These are phyloP conservation scores for Peronospora destructor DNA, from an alignment of 352 stramenopile species.

Conservation along the genomic window DNA sequence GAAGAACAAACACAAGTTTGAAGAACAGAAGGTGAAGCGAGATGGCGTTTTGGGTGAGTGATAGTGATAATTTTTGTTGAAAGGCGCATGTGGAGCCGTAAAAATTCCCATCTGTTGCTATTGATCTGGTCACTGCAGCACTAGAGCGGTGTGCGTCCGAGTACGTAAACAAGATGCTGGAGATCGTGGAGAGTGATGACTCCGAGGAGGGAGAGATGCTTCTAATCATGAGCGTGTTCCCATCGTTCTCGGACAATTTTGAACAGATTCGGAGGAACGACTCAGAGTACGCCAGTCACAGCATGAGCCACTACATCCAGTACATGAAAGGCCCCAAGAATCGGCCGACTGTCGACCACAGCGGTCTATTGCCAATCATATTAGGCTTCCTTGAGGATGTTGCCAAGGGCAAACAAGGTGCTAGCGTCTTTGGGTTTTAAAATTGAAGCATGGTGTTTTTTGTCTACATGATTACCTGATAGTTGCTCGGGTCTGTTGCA, in stretches of 20 bases:
- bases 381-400: conserved; percentile 71
- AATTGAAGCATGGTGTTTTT: conserved; percentile 20
- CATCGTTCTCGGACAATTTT: conserved; percentile 85
- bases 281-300: conserved; percentile 76
- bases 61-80: neutral
- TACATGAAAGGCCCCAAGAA: conserved; percentile 84
- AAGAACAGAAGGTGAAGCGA: conserved; percentile 74
- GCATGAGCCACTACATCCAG: conserved; percentile 78
- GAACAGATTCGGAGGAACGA: conserved; percentile 75
- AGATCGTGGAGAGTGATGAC: conserved; percentile 76
- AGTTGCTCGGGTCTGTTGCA: conserved; percentile 21
- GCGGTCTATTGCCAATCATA: conserved; percentile 66
- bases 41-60: conserved; percentile 67
- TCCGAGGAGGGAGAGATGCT: conserved; percentile 73
- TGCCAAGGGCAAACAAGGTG: conserved; percentile 43
- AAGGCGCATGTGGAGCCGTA: neutral
- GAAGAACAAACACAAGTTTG: conserved; percentile 70
- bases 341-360: conserved; percentile 61
- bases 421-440: conserved; percentile 77
- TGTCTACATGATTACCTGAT: conserved; percentile 15
- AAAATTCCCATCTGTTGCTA: neutral
- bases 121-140: conserved; percentile 23
- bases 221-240: conserved; percentile 80
- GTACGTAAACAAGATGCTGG: conserved; percentile 80
- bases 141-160: conserved; percentile 83